A percentile compares a stretch with the other conserved stretches of the same genome.
Conservation (phyloP, 148 eudicot genomes). For the Mesembryanthemum crystallinum region DNA sequence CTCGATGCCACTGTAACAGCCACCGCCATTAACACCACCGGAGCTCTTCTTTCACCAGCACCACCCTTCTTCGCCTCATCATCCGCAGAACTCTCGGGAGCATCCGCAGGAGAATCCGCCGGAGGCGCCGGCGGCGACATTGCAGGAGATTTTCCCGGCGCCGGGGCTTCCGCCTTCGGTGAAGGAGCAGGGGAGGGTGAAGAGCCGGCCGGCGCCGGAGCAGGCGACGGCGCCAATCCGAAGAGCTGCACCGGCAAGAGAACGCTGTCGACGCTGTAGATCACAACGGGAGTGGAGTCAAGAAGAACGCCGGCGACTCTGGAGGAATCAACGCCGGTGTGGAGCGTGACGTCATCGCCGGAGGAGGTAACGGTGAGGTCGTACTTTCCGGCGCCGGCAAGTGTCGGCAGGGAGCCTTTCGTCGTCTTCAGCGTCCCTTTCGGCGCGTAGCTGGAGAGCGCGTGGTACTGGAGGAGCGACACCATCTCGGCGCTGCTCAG, state of each 20-base stretch:
- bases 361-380: slow-evolving; percentile 26
- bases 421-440: slow-evolving; percentile 54
- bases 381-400: slow-evolving; percentile 64
- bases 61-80: slow-evolving; percentile 30
- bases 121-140: slow-evolving; percentile 34
- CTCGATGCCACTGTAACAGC: slow-evolving; percentile 32
- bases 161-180: slow-evolving; percentile 16
- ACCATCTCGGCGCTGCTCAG: slow-evolving; percentile 54
- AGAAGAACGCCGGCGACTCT: slow-evolving; percentile 30
- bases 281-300: slow-evolving; percentile 37
- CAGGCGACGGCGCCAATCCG: slow-evolving; percentile 40
- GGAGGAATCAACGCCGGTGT: slow-evolving; percentile 37
- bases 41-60: slow-evolving; percentile 12
- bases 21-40: slow-evolving; percentile 21
- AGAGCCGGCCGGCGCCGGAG: slow-evolving; percentile 43
- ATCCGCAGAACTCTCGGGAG: slow-evolving; percentile 29
- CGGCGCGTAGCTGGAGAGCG: slow-evolving; percentile 55
- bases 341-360: slow-evolving; percentile 38
- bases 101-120: slow-evolving; percentile 33
- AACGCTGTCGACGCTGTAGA: slow-evolving; percentile 61
- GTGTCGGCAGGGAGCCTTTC: slow-evolving; percentile 38
- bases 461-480: slow-evolving; percentile 64
- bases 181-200: slow-evolving; percentile 36
- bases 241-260: slow-evolving; percentile 56
- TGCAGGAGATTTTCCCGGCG: slow-evolving; percentile 15